Conservation (phyloP, 2,329 filamentous ascomycete genomes). For the Metarhizium anisopliae region DNA sequence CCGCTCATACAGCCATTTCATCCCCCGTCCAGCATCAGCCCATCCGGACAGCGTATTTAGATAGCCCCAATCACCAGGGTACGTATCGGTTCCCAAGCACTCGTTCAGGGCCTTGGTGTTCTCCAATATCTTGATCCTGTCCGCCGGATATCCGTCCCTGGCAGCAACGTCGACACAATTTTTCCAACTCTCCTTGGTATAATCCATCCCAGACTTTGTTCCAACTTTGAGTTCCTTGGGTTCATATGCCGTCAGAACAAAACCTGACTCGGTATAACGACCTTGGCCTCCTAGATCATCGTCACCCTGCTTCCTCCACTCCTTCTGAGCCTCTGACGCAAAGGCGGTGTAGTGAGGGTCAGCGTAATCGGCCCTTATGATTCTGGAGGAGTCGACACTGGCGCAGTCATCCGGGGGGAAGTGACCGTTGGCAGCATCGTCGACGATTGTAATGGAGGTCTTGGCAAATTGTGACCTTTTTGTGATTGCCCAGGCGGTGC, state of each 20-base stretch:
- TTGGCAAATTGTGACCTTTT: conserved; percentile 46
- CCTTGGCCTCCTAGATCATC: conserved; percentile 51
- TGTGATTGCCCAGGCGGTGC: conserved; percentile 58
- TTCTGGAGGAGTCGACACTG: conserved; percentile 54
- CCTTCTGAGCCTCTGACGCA: conserved; percentile 58
- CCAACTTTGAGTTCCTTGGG: conserved; percentile 18
- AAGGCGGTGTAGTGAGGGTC: conserved; percentile 68
- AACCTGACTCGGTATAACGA: conserved; percentile 61
- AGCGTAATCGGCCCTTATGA: conserved; percentile 69
- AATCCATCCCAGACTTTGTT: conserved; percentile 42
- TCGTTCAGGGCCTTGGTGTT: conserved; percentile 33
- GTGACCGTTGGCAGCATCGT: conserved; percentile 41
- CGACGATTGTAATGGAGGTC: conserved; percentile 49
- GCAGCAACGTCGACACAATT: conserved; percentile 47
- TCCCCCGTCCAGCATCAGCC: conserved; percentile 66
- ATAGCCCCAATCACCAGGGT: conserved; percentile 59
- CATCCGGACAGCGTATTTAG: conserved; percentile 68
- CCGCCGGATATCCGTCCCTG: conserved; percentile 26
- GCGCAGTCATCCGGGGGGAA: conserved; percentile 53
- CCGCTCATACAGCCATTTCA: conserved; percentile 52
- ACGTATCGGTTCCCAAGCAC: conserved; percentile 37
- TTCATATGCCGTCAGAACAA: conserved; percentile 53
- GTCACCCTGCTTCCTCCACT: conserved; percentile 55
- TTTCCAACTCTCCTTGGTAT: conserved; percentile 49
- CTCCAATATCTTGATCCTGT: conserved; percentile 36